Evolutionary conservation across 768 basidiomycete species (phyloP).

Genomic region (Russula compacta): DNA sequence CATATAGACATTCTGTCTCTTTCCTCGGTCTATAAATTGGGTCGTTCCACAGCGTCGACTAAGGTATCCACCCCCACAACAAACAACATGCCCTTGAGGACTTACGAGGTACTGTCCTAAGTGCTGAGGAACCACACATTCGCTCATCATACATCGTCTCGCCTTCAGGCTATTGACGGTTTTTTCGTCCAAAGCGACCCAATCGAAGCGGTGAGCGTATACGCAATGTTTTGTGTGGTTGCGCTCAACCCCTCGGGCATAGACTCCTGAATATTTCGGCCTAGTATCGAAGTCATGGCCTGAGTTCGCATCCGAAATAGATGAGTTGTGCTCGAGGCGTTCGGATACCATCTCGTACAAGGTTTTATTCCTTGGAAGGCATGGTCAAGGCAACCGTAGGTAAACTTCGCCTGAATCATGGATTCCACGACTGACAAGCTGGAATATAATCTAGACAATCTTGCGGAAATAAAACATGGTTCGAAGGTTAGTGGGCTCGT

Average conservation of each 20-base stretch:
- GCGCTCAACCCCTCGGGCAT: background rate
- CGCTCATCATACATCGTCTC: background rate
- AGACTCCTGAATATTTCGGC: conserved; percentile 15
- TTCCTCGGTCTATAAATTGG: too few species aligned
- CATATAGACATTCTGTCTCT: too few species aligned
- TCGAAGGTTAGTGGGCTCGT: background rate
- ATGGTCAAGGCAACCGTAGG: conserved; percentile 11
- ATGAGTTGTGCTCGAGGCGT: background rate
- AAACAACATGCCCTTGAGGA: background rate
- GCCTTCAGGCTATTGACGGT: conserved; percentile 10
- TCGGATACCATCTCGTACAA: conserved; percentile 6
- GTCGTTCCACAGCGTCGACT: too few species aligned
- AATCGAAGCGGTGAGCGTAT: conserved; percentile 10
- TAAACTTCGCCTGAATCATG: background rate
- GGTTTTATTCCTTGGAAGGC: conserved; percentile 13
- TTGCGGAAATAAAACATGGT: conserved; percentile 14
- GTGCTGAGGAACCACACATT: background rate
- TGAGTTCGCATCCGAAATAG: background rate
- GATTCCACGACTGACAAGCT: background rate
- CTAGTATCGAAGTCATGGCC: conserved; percentile 10
- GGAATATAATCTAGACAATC: conserved; percentile 9
- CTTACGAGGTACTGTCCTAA: conserved; percentile 1
- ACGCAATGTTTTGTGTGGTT: background rate
- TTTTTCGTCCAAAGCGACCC: conserved; percentile 11
- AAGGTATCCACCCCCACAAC: background rate